Evolutionary conservation across 768 basidiomycete species (phyloP), one percentile per base, ranked within the genome.

Genomic region (Baorangia bicolor): DNA sequence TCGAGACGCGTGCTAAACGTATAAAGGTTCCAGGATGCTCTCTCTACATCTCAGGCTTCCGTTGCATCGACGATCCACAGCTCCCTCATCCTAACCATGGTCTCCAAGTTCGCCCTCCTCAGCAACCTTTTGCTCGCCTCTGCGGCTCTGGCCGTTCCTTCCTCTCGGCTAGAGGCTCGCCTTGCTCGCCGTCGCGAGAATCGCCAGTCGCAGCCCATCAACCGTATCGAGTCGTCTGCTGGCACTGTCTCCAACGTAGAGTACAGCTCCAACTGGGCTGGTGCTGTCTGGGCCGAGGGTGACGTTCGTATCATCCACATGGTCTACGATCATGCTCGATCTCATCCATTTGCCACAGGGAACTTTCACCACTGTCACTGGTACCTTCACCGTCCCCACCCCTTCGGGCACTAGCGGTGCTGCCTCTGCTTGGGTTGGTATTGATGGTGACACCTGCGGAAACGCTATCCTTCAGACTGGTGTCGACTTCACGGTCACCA

Each of bases 391-490:
- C 14, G 53, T 55, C n/a, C 66, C 66, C 18, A 45, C 50, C 20
- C 60, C 53, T 16, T 42, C 49, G 1, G 63, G 66, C 8, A 48
- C 4, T 1, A 38, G 5, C 1, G 56, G 55, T 34, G 58, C 56
- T 30, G 58, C 63, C 23, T 52, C 56, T 49, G 63, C 63, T 28
- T 67, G 66, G 63, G 60, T 67, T 30, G 65, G 65, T 30, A 65
- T 67, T n/a, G 65, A 67, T 8, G 59, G 62, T 51, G 56, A 62
- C 38, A 52, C 43, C 13, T 58, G 60, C 35, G 5, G 1, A 7
- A 57, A 13, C 10, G 57, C 57, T 14, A 61, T 64, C 45, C 59
- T 66, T 47, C 62, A 67, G 51, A 57, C 62, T 9, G 64, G 64
- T 30, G 14, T 66, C 14, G 56, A 58, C 52, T 56, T 61, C 45